Conservation (phyloP, 805 yeast genomes). For the Sungouiozyma ichnusensis region DNA sequence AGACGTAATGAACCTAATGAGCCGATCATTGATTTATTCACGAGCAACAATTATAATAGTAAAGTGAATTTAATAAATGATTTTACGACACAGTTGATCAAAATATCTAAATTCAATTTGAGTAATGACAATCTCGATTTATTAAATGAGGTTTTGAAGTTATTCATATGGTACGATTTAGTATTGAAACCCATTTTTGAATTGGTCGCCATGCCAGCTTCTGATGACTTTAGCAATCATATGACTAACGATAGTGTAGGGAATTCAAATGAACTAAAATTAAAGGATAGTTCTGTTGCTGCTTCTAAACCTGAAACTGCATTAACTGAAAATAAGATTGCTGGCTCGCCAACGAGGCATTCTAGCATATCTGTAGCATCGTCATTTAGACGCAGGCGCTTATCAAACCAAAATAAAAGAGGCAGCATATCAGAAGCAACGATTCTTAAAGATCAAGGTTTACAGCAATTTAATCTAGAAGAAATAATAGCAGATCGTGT, state of each 20-base stretch:
- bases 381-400: slow-evolving; percentile 17
- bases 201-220: not conserved
- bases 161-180: slow-evolving; percentile 23
- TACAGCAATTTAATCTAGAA: slow-evolving; percentile 25
- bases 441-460: slow-evolving; percentile 27
- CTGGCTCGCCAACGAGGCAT: not conserved
- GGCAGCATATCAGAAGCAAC: slow-evolving; percentile 25
- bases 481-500: slow-evolving; percentile 25
- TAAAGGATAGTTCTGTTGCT: not conserved
- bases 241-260: not conserved
- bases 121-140: slow-evolving; percentile 25
- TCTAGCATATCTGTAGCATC: not conserved
- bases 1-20: slow-evolving; percentile 2
- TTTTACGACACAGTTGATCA: slow-evolving; percentile 20
- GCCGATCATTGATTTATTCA: slow-evolving; percentile 26
- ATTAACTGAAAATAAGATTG: no score
- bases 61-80: slow-evolving; percentile 18
- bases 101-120: slow-evolving; percentile 18
- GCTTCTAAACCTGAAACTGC: not conserved
- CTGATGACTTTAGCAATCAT: not conserved
- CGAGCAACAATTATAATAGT: slow-evolving; percentile 3
- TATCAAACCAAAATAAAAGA: slow-evolving; percentile 20
- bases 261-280: not conserved
- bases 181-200: slow-evolving; percentile 7
- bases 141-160: slow-evolving; percentile 20